phyloP scores from a whole-genome alignment of 768 basidiomycete genomes.

The Hydnomerulius pinastri region DNA sequence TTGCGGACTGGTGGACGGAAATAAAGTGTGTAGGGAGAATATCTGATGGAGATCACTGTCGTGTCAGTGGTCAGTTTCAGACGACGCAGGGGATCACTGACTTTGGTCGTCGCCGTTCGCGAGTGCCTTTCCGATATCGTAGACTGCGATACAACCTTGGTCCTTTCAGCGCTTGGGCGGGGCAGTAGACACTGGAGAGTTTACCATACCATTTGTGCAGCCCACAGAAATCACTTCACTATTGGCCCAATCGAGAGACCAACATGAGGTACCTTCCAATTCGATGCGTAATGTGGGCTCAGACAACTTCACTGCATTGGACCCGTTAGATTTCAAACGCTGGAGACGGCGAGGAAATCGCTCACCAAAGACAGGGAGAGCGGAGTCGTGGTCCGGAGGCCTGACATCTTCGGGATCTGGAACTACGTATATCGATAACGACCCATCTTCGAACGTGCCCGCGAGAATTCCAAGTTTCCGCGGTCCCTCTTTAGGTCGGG shows the following conservation, averaged over 20 bases:
- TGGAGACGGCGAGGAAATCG: not conserved
- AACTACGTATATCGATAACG: constrained; percentile 73
- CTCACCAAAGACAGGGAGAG: constrained; percentile 53
- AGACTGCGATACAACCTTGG: constrained; percentile 57
- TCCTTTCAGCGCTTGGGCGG: not conserved
- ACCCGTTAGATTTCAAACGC: not conserved
- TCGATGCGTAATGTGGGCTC: constrained; percentile 74
- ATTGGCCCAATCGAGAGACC: constrained; percentile 88
- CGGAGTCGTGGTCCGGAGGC: constrained; percentile 24
- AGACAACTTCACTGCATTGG: constrained; percentile 50
- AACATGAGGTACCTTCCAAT: constrained; percentile 74
- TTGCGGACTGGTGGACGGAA: constrained; percentile 74
- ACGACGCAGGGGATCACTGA: constrained; percentile 18
- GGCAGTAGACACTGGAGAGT: not conserved
- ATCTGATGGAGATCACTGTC: constrained; percentile 16
- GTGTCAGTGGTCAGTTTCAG: too few species aligned
- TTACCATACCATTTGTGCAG: constrained; percentile 79
- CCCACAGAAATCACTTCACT: constrained; percentile 82
- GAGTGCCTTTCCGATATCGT: constrained; percentile 50
- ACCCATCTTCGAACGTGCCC: constrained; percentile 87
- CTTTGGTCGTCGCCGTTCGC: constrained; percentile 33
- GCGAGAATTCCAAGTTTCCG: constrained; percentile 82
- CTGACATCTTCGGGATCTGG: constrained; percentile 71
- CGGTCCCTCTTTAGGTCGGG: constrained; percentile 17
- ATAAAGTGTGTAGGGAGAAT: constrained; percentile 74